Evolutionary conservation across 306 rosid genomes (phyloP).

Genomic region (Trichosanthes truncata): DNA sequence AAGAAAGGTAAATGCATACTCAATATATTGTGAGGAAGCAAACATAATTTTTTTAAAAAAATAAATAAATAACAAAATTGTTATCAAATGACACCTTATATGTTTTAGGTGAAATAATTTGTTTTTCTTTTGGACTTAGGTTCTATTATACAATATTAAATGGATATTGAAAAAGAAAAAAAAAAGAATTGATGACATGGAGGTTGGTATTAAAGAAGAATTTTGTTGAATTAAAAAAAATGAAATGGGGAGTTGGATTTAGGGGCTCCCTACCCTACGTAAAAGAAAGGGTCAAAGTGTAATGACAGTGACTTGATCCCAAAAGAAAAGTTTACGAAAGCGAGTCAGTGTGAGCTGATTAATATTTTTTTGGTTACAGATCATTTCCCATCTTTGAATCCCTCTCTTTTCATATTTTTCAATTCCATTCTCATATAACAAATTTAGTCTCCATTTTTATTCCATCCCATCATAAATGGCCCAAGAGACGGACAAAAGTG

Average conservation of each 20-base stretch:
- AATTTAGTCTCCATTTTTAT: neutral
- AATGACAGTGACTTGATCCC: neutral
- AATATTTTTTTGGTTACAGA: neutral
- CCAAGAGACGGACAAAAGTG: neutral
- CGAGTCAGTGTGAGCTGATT: neutral
- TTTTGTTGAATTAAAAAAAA: neutral
- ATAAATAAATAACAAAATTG: neutral
- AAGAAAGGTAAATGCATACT: no score
- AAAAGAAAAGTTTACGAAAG: constrained; percentile 1
- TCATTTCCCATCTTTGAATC: constrained; percentile 3
- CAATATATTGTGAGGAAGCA: no score
- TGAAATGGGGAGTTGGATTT: neutral
- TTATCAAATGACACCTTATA: neutral
- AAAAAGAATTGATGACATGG: neutral
- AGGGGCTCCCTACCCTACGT: neutral
- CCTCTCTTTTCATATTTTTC: neutral
- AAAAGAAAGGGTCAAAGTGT: constrained; percentile 2
- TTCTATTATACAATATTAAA: neutral
- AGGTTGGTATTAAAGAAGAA: neutral
- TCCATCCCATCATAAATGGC: neutral
- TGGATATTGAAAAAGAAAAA: neutral
- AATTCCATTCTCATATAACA: neutral
- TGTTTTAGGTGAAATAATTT: neutral
- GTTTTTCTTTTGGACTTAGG: neutral
- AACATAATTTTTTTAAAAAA: no score